Percentiles rank a stretch among this genome's conserved stretches.
Conservation (phyloP, 176 grass and related monocot species). For the Hyparrhenia diplandra region DNA sequence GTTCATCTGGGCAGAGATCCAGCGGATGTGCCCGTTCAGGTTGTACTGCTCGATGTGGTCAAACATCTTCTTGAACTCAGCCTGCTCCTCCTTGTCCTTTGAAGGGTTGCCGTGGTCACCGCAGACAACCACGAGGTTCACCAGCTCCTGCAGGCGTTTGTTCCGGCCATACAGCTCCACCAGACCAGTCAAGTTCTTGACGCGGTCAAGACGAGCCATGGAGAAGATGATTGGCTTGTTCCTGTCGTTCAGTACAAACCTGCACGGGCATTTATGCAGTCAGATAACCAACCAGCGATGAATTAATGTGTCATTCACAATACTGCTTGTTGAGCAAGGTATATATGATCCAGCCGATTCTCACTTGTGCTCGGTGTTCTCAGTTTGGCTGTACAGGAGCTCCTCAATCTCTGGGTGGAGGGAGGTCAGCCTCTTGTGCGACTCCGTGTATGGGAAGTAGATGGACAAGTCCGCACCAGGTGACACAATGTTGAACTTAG, state of each 20-base stretch:
- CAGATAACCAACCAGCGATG: background rate
- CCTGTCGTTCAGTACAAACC: conserved; percentile 80
- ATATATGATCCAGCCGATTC: background rate
- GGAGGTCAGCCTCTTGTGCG: conserved; percentile 82
- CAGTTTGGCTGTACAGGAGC: conserved; percentile 64
- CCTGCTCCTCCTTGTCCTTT: conserved; percentile 94
- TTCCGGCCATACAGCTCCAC: conserved; percentile 86
- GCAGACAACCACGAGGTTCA: conserved; percentile 92
- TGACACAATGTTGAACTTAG: conserved; percentile 98
- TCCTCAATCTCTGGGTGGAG: conserved; percentile 97
- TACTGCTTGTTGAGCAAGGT: background rate
- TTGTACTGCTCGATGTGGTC: conserved; percentile 79
- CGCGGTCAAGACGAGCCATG: conserved; percentile 92
- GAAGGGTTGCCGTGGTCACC: conserved; percentile 94
- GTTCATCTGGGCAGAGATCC: conserved; percentile 99
- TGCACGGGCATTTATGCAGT: conserved; percentile 30
- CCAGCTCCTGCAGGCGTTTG: conserved; percentile 70
- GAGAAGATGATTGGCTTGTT: conserved; percentile 98
- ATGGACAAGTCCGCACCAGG: conserved; percentile 94
- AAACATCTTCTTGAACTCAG: conserved; percentile 97
- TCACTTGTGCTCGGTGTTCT: conserved; percentile 93
- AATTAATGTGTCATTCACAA: background rate
- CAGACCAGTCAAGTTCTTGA: conserved; percentile 96
- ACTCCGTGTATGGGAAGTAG: conserved; percentile 84
- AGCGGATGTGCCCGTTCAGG: conserved; percentile 73